Evolutionary conservation across 176 grass and related monocot species (phyloP).

Genomic region (Olyra latifolia): DNA sequence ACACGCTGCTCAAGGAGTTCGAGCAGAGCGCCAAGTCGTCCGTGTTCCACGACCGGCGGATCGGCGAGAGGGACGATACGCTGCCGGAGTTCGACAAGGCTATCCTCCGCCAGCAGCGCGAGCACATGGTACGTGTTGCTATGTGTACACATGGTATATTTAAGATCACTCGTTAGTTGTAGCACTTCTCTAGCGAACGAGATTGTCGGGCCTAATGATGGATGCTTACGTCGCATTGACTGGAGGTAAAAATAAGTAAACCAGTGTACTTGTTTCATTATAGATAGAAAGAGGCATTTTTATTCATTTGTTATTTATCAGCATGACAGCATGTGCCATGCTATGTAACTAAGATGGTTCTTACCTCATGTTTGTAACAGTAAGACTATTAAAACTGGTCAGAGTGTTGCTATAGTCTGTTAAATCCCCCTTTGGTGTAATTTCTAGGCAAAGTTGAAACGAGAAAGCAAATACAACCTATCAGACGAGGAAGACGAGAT

Average conservation of each 20-base stretch:
- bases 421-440: constrained; percentile 5
- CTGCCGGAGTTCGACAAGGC: constrained; percentile 82
- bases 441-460: constrained; percentile 78
- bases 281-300: not conserved
- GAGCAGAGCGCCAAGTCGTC: constrained; percentile 72
- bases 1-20: constrained; percentile 82
- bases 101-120: constrained; percentile 77
- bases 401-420: not conserved
- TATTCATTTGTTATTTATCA: not conserved
- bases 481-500: constrained; percentile 63
- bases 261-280: not conserved
- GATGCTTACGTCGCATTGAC: not conserved
- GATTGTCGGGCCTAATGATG: not conserved
- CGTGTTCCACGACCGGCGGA: constrained; percentile 75
- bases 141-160: not conserved
- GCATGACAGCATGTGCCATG: not conserved
- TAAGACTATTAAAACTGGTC: not conserved
- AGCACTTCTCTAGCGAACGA: not conserved
- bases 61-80: constrained; percentile 84
- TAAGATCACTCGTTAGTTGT: not conserved
- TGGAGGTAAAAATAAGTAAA: not conserved
- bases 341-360: not conserved
- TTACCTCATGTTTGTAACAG: not conserved
- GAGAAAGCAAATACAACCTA: constrained; percentile 83
- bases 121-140: constrained; percentile 62